Evolutionary conservation across 2,329 filamentous ascomycete species (phyloP), one percentile per base, ranked within the genome.

Genomic region (Epichloe scottii): DNA sequence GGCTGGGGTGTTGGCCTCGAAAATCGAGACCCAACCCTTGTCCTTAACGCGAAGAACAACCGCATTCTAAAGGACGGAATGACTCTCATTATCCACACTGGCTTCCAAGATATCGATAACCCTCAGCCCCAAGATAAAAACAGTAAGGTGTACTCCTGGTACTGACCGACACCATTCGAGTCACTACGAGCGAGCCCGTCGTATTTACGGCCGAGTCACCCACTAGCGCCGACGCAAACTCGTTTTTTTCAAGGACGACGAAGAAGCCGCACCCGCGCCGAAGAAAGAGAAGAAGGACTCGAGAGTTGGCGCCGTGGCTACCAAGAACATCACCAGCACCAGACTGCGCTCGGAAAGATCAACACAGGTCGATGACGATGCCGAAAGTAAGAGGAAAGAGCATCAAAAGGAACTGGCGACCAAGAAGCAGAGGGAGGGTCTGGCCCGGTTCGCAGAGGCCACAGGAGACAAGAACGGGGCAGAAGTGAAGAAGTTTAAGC

Each of bases 201-300:
- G 82, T 96, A 30, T 97, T 98, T 70, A 98, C 93, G 17, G 89
- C 89, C 53, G 90, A 96, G 63, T 90, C 91, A 0, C 84, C 90
- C 2, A 87, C 87, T 30, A 91, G 95, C 62, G 81, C 95, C 53
- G 93, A 97, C 61, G 89, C 89, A 4, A 91, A 91, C 39, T 95
- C 91, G 0, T 98, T 98, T 74, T 97, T 96, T 98, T 98, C 75
- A 95, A 95, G 64, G 91, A 97, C 59, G 89, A 95, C 54, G 89
- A 95, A 63, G 87, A 94, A 58, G 81, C 88, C 56, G 83, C 89
- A 66, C 86, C 87, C 34, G 79, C 86, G 10, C 86, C 88, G n/a
- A 94, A 93, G 59, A 94, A 94, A 68, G 83, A 90, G 60, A 94
- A 93, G 76, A 89, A 84, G 68, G 85, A 93, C 59, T 75, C 82